Base-by-base conservation (phyloP, 108 stramenopile genomes). In the Phaeodactylum tricornutum region DNA sequence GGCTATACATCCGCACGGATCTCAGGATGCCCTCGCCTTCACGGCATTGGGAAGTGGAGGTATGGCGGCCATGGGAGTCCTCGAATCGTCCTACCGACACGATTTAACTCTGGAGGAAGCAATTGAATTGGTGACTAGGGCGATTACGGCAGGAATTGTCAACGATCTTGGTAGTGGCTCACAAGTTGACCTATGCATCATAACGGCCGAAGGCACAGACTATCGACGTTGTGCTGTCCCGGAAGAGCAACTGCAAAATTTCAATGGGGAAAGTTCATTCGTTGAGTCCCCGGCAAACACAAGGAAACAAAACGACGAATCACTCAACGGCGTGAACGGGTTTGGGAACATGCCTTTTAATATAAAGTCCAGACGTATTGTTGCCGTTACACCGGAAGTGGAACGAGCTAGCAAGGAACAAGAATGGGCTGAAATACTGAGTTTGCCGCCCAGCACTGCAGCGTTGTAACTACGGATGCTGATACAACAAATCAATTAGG, bases 81-180 rank as follows among this genome's bases (percentile, higher is more conserved):
- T 90, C 55, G 88, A 90, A 62, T 47, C 67, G 9, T 53, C 71
- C 15, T 79, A 80, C 49, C 46, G 41, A 3, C 12, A 25, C 43
- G 34, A 65, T 28, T 46, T 74, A 33, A 64, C 75, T 7, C 29
- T 79, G 33, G 65, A 78, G 23, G 67, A 81, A 21, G 88, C 69
- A 11, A 71, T 83, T 16, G 47, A 67, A 21, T 43, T 90, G 26
- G 71, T 66, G 6, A 71, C 61, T 27, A 55, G 68, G 36, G 84
- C 88, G 7, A 73, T 90, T 35, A 39, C 48, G 26, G 74, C 88
- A 22, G 88, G 88, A 2, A 81, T 90, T 50, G 65, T 67, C 19
- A 90, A 90, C 61, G 88, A 90, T 74, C 55, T 90, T 50, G 88
- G 88, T 32, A 78, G 76, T 57, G 88, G 88, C 23, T 81, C 81